A percentile compares a stretch with the other conserved stretches of the same genome.
These are phyloP conservation scores for Manihot esculenta DNA, from an alignment of 441 rosid species.

Conservation along the genomic window DNA sequence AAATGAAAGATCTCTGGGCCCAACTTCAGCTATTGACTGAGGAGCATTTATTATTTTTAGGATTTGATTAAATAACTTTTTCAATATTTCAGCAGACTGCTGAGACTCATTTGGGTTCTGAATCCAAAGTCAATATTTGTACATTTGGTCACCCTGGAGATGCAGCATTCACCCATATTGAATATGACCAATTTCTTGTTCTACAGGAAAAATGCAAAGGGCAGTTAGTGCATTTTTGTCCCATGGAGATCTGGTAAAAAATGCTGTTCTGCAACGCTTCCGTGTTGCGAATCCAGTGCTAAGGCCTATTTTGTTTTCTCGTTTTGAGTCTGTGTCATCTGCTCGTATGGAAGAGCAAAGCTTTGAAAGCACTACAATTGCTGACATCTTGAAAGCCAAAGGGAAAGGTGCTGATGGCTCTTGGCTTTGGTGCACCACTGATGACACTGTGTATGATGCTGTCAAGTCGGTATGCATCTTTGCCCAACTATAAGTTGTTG, in stretches of 20 bases:
- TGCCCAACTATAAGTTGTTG: not conserved
- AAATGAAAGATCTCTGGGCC: too few species aligned
- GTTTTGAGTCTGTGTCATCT: constrained; percentile 56
- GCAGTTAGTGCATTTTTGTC: constrained; percentile 42
- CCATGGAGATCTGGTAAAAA: constrained; percentile 53
- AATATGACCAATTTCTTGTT: not conserved
- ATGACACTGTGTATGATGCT: constrained; percentile 84
- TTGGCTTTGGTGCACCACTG: constrained; percentile 98
- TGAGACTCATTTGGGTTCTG: too few species aligned
- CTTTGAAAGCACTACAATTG: constrained; percentile 81
- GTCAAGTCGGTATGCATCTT: constrained; percentile 71
- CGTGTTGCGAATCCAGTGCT: constrained; percentile 57
- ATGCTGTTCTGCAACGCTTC: constrained; percentile 50
- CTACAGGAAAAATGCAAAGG: constrained; percentile 57
- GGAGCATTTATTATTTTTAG: too few species aligned
- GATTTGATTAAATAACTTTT: too few species aligned
- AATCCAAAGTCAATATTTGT: not conserved
- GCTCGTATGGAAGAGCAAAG: constrained; percentile 83
- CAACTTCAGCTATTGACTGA: too few species aligned
- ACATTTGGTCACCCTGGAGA: not conserved
- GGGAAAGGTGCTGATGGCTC: constrained; percentile 93
- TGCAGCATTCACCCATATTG: not conserved
- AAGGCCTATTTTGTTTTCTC: constrained; percentile 48
- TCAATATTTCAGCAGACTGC: too few species aligned
- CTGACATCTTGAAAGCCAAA: constrained; percentile 71